Evolutionary conservation across 352 stramenopile genomes (phyloP).

Genomic region (Pythium grandisporangium): DNA sequence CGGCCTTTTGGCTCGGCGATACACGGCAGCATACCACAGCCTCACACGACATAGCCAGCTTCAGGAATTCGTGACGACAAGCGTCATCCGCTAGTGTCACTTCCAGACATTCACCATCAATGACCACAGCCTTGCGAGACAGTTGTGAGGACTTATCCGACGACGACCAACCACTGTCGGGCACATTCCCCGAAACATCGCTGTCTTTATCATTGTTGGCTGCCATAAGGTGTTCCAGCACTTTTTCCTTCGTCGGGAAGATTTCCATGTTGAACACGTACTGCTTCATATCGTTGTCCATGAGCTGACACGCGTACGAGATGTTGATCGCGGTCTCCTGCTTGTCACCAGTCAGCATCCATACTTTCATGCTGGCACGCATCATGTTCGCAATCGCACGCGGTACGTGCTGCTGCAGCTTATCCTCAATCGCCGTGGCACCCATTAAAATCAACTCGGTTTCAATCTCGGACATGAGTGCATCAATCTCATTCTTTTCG

Average conservation of each 20-base stretch:
- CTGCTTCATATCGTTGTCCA: slow-evolving; percentile 83
- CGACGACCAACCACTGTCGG: too few relatives aligned
- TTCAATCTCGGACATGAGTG: slow-evolving; percentile 73
- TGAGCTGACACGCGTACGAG: slow-evolving; percentile 82
- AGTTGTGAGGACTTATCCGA: too few relatives aligned
- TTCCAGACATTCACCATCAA: slow-evolving; percentile 63
- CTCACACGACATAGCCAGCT: slow-evolving; percentile 56
- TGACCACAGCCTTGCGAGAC: slow-evolving; percentile 57
- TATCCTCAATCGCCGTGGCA: slow-evolving; percentile 91
- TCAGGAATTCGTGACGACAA: slow-evolving; percentile 52
- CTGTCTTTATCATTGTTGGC: slow-evolving; percentile 14
- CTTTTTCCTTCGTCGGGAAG: slow-evolving; percentile 39
- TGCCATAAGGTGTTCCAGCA: slow-evolving; percentile 22
- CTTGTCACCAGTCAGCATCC: slow-evolving; percentile 93
- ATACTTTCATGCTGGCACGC: slow-evolving; percentile 85
- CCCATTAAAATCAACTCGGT: slow-evolving; percentile 74
- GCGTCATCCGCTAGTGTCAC: slow-evolving; percentile 40
- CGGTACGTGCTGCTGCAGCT: slow-evolving; percentile 87
- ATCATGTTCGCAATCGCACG: slow-evolving; percentile 82
- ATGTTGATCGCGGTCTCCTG: slow-evolving; percentile 94
- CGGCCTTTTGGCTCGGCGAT: slow-evolving; percentile 74
- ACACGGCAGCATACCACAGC: slow-evolving; percentile 80
- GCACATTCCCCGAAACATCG: slow-evolving; percentile 1
- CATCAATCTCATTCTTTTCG: slow-evolving; percentile 56
- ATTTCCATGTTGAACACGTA: slow-evolving; percentile 54